Evolutionary conservation across 2,329 filamentous ascomycete species (phyloP), one percentile per base, ranked within the genome.

Genomic region (Talaromyces funiculosus): DNA sequence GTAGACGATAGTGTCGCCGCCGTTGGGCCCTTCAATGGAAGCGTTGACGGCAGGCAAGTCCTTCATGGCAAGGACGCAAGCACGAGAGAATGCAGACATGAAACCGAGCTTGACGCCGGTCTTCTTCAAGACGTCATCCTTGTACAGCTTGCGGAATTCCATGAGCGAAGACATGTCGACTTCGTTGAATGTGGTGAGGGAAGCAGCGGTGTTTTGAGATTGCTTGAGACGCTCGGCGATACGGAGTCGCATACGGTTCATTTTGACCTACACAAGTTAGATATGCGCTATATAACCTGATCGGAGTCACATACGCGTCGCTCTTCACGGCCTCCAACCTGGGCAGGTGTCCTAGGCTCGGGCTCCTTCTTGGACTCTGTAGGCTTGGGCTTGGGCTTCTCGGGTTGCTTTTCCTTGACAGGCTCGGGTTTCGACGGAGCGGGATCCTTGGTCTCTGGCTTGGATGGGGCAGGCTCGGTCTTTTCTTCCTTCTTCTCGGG

Each of bases 211-310:
- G 80, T 99, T 99, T 75, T 99, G 94, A 20, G 94, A 97, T 76
- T 99, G 94, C 86, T 99, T 99, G 66, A 99, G 85, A 68, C 94
- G 92, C 81, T 99, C 94, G 55, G 94, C 91, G 68, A 97, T 99
- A 64, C 94, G 88, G 63, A 97, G 86, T 66, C 94, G 92, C 94
- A 99, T 99, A 66, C 94, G 91, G 82, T 97, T 97, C 94, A 99
- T 99, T 84, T 99, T 99, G 71, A 97, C 91, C 90, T 94, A 69
- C 4, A 53, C 10, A 60, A 57, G 16, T 61, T 47, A 55, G 56
- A 14, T 55, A 38, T 42, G 47, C 29, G 31, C 33, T 43, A 38
- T 43, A 64, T 37, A 37, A 18, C 24, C 10, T 20, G n/a, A 53
- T 20, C 7, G 35, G 63, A 12, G 12, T 22, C 38, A 80, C 89